A percentile compares a stretch with the other conserved stretches of the same genome.
Conservation (phyloP, 2,329 filamentous ascomycete genomes). For the Arthrobotrys pseudoclavata region DNA sequence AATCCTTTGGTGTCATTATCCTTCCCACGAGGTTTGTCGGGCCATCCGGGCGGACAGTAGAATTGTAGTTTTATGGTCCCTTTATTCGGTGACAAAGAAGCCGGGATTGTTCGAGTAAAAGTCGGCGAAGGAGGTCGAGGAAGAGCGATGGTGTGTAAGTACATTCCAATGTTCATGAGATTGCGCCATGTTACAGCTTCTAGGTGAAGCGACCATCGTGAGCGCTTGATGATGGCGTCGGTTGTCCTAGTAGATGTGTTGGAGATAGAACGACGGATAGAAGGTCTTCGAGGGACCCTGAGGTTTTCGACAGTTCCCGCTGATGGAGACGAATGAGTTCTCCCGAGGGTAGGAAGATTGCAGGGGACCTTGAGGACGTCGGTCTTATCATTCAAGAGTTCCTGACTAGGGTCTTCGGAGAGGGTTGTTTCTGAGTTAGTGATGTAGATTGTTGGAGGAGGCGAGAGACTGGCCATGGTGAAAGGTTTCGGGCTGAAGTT, state of each 20-base stretch:
- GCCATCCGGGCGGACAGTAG: constrained; percentile 70
- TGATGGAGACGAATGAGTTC: constrained; percentile 39
- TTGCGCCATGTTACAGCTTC: constrained; percentile 77
- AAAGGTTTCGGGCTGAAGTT: not conserved
- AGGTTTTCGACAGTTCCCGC: constrained; percentile 40
- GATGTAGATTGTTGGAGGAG: constrained; percentile 48
- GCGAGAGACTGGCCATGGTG: constrained; percentile 34
- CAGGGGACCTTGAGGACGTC: constrained; percentile 29
- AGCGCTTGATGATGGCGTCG: constrained; percentile 58
- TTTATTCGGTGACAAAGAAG: constrained; percentile 68
- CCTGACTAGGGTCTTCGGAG: constrained; percentile 30
- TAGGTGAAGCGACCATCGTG: constrained; percentile 74
- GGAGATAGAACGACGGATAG: constrained; percentile 54
- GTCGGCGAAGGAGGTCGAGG: constrained; percentile 74
- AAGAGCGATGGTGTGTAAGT: constrained; percentile 74
- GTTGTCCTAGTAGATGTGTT: constrained; percentile 50
- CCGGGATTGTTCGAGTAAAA: constrained; percentile 73
- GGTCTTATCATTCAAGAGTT: constrained; percentile 26
- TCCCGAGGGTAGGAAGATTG: constrained; percentile 19
- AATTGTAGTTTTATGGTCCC: constrained; percentile 72
- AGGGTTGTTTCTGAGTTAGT: constrained; percentile 45
- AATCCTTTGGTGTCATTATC: constrained; percentile 63
- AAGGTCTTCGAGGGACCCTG: constrained; percentile 46
- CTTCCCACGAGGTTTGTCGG: constrained; percentile 52
- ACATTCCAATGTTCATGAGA: constrained; percentile 78